Percentiles rank a stretch among this genome's conserved stretches.
phyloP scores from a whole-genome alignment of 805 yeast genomes.

The Candida dendrica region DNA sequence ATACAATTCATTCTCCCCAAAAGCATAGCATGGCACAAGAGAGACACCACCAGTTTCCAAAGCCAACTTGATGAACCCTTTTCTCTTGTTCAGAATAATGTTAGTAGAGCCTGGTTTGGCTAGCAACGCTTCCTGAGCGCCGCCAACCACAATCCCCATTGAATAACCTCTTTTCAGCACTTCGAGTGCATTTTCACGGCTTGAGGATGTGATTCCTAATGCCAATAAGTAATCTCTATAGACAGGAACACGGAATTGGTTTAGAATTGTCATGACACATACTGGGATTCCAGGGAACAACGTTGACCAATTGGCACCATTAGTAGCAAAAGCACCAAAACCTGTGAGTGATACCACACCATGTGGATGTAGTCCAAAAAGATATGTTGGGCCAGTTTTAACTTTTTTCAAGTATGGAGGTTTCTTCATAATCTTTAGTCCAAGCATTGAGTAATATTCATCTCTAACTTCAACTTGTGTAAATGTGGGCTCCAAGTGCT shows the following conservation, averaged over 20 bases:
- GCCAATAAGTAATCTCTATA: slow-evolving; percentile 80
- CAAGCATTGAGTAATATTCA: slow-evolving; percentile 12
- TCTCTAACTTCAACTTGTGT: slow-evolving; percentile 18
- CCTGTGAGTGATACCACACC: slow-evolving; percentile 93
- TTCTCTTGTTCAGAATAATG: slow-evolving; percentile 67
- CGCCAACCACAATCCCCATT: slow-evolving; percentile 89
- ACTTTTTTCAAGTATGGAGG: slow-evolving; percentile 23
- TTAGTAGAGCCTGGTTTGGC: slow-evolving; percentile 54
- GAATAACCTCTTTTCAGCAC: slow-evolving; percentile 61
- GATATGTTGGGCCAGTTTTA: slow-evolving; percentile 63
- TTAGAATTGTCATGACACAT: slow-evolving; percentile 70
- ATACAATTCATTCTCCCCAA: slow-evolving; percentile 78
- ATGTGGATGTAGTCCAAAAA: slow-evolving; percentile 94
- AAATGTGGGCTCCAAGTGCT: slow-evolving; percentile 69
- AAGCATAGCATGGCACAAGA: slow-evolving; percentile 82
- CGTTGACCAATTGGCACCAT: slow-evolving; percentile 63
- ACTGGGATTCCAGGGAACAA: slow-evolving; percentile 80
- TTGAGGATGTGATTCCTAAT: slow-evolving; percentile 80
- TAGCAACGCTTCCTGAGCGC: slow-evolving; percentile 84
- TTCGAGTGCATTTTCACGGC: slow-evolving; percentile 60
- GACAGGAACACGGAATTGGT: slow-evolving; percentile 79
- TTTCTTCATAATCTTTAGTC: slow-evolving; percentile 11
- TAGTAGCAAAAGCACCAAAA: slow-evolving; percentile 76
- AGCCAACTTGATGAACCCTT: slow-evolving; percentile 87
- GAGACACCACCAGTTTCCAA: slow-evolving; percentile 65